These are phyloP conservation scores for Podospora pseudoanserina DNA, from an alignment of 495 filamentous ascomycete species.

Conservation along the genomic window DNA sequence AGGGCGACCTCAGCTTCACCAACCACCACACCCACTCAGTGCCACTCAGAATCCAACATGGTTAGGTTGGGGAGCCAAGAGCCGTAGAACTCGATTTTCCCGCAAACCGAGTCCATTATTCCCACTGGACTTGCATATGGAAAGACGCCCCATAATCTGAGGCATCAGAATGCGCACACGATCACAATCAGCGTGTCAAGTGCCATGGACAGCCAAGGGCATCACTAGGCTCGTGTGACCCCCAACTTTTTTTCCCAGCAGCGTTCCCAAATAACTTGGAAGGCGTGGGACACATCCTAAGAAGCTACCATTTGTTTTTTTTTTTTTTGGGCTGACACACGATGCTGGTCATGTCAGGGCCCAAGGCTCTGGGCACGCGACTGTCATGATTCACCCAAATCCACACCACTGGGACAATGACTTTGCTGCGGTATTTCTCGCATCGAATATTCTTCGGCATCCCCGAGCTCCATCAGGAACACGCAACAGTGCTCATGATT, in stretches of 20 bases:
- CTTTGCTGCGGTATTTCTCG: background rate
- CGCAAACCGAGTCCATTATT: background rate
- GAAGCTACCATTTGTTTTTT: background rate
- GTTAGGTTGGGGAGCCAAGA: background rate
- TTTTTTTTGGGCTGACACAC: background rate
- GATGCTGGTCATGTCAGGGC: background rate
- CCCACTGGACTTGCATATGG: background rate
- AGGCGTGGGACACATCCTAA: background rate
- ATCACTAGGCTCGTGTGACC: slow-evolving; percentile 11
- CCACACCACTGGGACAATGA: background rate
- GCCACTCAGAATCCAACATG: background rate
- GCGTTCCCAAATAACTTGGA: background rate
- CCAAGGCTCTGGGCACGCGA: background rate
- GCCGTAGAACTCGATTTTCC: background rate
- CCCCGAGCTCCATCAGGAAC: background rate
- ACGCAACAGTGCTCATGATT: background rate
- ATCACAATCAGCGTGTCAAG: background rate
- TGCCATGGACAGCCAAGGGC: background rate
- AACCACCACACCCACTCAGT: background rate
- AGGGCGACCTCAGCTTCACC: background rate
- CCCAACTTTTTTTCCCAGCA: slow-evolving; percentile 4
- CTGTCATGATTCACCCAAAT: background rate
- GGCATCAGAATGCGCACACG: background rate
- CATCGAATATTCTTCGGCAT: background rate
- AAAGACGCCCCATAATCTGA: background rate